Evolutionary conservation across 352 stramenopile genomes (phyloP), one percentile per base, ranked within the genome.

Genomic region (Halophytophthora batemanensis): DNA sequence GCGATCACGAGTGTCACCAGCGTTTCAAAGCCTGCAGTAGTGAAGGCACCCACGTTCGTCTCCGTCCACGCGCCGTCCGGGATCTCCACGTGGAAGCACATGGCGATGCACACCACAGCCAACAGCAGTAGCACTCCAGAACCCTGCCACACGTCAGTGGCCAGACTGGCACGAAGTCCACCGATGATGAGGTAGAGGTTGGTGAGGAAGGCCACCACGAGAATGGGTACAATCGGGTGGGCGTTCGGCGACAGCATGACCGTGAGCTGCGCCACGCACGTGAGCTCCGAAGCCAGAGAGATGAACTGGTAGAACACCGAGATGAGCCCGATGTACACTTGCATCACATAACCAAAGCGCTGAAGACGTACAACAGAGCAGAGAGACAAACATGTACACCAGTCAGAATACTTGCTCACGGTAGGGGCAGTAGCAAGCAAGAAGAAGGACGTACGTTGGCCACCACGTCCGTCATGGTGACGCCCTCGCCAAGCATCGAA

Each of bases 251-350:
- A 78, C 28, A 88, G 50, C 47, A 82, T 77, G 10, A 39, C 46
- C 14, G 72, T 76, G 23, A 92, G 56, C n/a, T 66, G 23, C 0
- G 76, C 81, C 19, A 88, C 81, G 6, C 50, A 74, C 34, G 81
- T 89, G 50, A 87, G 60, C 58, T 91, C 81, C 5, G 77, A 87
- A 5, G 70, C 74, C 17, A 91, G 56, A 35, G 74, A 91, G 64
- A 91, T 87, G 50, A 91, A 87, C 65, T 92, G 81, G 71, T 86
- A 89, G 45, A 92, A 89, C 33, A 88, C 62, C 15, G 81, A 73
- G 40, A 89, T 78, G 50, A 84, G 59, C 14, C 65, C 63, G 19
- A 87, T 62, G 64, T 88, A 88, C 10, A 78, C 59, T 39, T 91
- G 77, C 74, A 87, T 86, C 18, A 67, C 37, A 38, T 75, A 72